phyloP scores from a whole-genome alignment of 345 rosid genomes.

The Populus nigra region DNA sequence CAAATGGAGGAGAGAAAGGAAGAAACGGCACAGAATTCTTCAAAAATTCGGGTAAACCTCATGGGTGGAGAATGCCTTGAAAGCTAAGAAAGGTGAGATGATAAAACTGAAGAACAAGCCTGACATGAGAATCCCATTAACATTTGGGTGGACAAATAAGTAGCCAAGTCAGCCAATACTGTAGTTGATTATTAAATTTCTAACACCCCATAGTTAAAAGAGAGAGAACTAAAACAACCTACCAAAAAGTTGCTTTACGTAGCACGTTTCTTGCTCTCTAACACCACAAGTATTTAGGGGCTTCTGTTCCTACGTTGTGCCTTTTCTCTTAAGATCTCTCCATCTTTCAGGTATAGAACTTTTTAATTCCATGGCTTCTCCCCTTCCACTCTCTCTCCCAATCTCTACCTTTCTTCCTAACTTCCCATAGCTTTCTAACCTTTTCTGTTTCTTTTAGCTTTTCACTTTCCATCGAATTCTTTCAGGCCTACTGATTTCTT shows the following conservation, averaged over 20 bases:
- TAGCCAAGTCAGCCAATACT: slow-evolving; percentile 16
- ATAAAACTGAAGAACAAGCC: slow-evolving; percentile 8
- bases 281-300: slow-evolving; percentile 37
- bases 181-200: slow-evolving; percentile 8
- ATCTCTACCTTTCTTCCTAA: slow-evolving; percentile 32
- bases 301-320: slow-evolving; percentile 16
- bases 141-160: slow-evolving; percentile 4
- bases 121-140: background rate
- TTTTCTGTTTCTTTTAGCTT: slow-evolving; percentile 18
- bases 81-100: slow-evolving; percentile 5
- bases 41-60: background rate
- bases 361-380: slow-evolving; percentile 13
- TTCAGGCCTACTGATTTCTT: background rate
- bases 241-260: slow-evolving; percentile 46
- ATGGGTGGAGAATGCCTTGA: background rate
- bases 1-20: slow-evolving; percentile 17
- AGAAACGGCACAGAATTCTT: background rate
- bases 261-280: slow-evolving; percentile 56
- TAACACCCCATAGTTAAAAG: background rate
- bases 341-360: slow-evolving; percentile 33
- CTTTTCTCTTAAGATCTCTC: slow-evolving; percentile 21
- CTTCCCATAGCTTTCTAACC: slow-evolving; percentile 29
- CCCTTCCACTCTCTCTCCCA: slow-evolving; percentile 12
- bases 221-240: slow-evolving; percentile 33
- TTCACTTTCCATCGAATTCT: slow-evolving; percentile 3